Evolutionary conservation across 2,329 filamentous ascomycete species (phyloP).

Genomic region (Fusarium nurragi): DNA sequence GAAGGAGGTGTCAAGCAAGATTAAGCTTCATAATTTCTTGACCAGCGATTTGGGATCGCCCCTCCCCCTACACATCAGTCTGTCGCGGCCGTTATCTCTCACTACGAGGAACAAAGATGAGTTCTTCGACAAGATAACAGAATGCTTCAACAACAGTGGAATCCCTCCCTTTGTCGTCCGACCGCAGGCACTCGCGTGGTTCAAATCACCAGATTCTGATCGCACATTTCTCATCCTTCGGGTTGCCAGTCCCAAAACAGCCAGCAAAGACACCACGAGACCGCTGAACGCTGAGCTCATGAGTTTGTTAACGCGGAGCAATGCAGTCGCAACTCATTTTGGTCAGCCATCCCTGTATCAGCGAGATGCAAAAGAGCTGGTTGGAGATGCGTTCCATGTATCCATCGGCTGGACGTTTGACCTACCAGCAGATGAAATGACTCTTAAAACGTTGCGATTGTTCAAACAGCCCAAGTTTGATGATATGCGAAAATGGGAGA

Average conservation of each 20-base stretch:
- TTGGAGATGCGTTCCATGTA: slow-evolving; percentile 75
- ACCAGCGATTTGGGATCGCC: slow-evolving; percentile 80
- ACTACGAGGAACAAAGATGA: slow-evolving; percentile 73
- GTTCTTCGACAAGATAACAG: slow-evolving; percentile 69
- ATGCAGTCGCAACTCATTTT: slow-evolving; percentile 75
- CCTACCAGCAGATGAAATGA: slow-evolving; percentile 56
- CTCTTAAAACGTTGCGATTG: slow-evolving; percentile 40
- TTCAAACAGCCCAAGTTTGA: slow-evolving; percentile 41
- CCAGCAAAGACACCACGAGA: slow-evolving; percentile 31
- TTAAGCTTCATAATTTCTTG: slow-evolving; percentile 73
- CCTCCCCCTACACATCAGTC: slow-evolving; percentile 86
- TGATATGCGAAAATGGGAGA: slow-evolving; percentile 53
- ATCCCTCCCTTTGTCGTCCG: slow-evolving; percentile 51
- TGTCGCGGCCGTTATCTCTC: slow-evolving; percentile 84
- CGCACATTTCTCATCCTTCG: slow-evolving; percentile 87
- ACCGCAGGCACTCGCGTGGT: slow-evolving; percentile 57
- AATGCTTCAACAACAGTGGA: slow-evolving; percentile 49
- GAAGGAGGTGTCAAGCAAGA: slow-evolving; percentile 44
- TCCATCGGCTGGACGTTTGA: slow-evolving; percentile 86
- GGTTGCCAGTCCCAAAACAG: slow-evolving; percentile 53
- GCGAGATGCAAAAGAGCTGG: slow-evolving; percentile 37
- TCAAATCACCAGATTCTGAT: slow-evolving; percentile 65
- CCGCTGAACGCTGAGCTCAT: slow-evolving; percentile 65
- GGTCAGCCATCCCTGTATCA: slow-evolving; percentile 78
- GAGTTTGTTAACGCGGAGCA: slow-evolving; percentile 72